phyloP scores from a whole-genome alignment of 495 filamentous ascomycete genomes.

The Rhypophila decipiens region DNA sequence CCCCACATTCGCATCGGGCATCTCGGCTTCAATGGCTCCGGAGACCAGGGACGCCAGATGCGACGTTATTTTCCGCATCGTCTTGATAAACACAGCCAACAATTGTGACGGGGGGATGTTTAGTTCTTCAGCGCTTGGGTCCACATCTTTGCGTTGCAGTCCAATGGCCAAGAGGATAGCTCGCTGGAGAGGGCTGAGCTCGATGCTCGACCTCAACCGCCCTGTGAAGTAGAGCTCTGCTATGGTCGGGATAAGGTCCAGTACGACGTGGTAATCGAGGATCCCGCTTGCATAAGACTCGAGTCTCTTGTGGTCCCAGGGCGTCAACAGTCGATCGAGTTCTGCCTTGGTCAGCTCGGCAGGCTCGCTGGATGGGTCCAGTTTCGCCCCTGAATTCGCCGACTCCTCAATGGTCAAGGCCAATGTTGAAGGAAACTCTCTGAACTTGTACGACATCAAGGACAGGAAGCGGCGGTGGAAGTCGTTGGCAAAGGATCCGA shows the following conservation, averaged over 20 bases:
- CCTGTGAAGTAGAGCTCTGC: conserved; percentile 78
- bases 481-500: conserved; percentile 82
- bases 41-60: conserved; percentile 71
- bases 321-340: conserved; percentile 70
- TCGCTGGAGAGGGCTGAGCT: conserved; percentile 69
- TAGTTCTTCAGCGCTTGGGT: conserved; percentile 75
- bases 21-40: conserved; percentile 60
- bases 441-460: conserved; percentile 88
- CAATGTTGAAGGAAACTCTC: conserved; percentile 70
- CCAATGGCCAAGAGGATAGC: conserved; percentile 85
- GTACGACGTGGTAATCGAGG: conserved; percentile 93
- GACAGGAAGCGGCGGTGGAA: conserved; percentile 88
- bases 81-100: conserved; percentile 94
- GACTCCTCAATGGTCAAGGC: conserved; percentile 87
- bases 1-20: conserved; percentile 56
- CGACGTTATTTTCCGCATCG: conserved; percentile 75
- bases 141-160: conserved; percentile 78
- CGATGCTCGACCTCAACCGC: conserved; percentile 57
- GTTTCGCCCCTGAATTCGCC: conserved; percentile 64
- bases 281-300: conserved; percentile 95
- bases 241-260: conserved; percentile 83
- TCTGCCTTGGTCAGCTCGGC: conserved; percentile 58
- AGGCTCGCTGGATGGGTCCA: conserved; percentile 43
- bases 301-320: conserved; percentile 89
- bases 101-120: conserved; percentile 68